These are phyloP conservation scores for Pelargonium australe DNA, from an alignment of 441 rosid genomes.

Conservation along the genomic window DNA sequence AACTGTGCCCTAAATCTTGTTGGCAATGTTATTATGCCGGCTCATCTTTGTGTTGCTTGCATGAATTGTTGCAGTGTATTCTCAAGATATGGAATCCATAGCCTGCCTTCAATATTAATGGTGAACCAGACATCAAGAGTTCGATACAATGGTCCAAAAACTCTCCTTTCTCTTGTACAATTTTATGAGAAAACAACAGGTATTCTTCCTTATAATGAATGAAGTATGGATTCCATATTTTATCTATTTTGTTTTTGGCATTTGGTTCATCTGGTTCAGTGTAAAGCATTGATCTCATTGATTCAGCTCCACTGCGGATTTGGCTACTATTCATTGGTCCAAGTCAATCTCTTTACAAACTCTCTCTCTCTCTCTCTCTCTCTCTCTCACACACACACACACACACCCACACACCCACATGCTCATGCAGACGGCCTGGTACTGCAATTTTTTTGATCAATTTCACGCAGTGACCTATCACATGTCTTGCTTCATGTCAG, in stretches of 20 bases:
- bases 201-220: constrained; percentile 15
- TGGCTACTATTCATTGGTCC: too few relatives aligned
- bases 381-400: too few relatives aligned
- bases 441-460: background rate
- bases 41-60: constrained; percentile 15
- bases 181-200: constrained; percentile 70
- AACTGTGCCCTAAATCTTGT: background rate
- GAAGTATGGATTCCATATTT: too few relatives aligned
- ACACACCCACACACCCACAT: too few relatives aligned
- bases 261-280: too few relatives aligned
- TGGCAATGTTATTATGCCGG: background rate
- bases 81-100: constrained; percentile 70
- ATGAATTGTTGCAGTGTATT: constrained; percentile 44
- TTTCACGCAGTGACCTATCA: background rate
- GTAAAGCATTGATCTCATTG: too few relatives aligned
- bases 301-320: too few relatives aligned
- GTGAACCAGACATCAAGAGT: constrained; percentile 51
- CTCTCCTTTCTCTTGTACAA: constrained; percentile 46
- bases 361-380: too few relatives aligned
- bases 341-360: too few relatives aligned
- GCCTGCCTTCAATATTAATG: constrained; percentile 64
- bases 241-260: too few relatives aligned
- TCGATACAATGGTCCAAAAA: constrained; percentile 50
- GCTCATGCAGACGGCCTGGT: too few relatives aligned
- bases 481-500: background rate